These are phyloP conservation scores for Lotmaria passim DNA, from an alignment of 208 protist genomes.

Conservation along the genomic window DNA sequence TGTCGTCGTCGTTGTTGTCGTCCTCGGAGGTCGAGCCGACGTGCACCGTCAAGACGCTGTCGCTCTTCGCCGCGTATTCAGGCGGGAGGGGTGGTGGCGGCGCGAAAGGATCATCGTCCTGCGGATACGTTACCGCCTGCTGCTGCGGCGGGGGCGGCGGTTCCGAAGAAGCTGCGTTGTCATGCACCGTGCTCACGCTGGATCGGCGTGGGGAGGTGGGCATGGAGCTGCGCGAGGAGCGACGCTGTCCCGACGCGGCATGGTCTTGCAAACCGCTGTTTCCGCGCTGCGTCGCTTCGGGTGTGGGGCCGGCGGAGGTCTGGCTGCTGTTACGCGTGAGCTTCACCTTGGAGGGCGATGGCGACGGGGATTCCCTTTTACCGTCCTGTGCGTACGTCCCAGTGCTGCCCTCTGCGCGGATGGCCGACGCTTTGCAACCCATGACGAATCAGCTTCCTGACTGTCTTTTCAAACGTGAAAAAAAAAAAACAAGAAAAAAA, in stretches of 20 bases:
- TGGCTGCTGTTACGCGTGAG: conserved; percentile 6
- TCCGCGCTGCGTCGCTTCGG: conserved; percentile 9
- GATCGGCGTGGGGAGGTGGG: conserved; percentile 12
- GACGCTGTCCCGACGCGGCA: background rate
- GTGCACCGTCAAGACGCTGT: conserved; percentile 4
- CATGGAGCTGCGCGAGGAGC: background rate
- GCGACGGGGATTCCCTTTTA: background rate
- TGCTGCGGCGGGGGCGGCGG: background rate
- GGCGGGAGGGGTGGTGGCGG: conserved; percentile 18
- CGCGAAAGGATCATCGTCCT: conserved; percentile 26
- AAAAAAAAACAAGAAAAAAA: conserved; percentile 12
- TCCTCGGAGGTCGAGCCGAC: background rate
- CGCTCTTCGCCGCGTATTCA: background rate
- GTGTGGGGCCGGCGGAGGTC: background rate
- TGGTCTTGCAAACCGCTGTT: conserved; percentile 2
- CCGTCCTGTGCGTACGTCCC: background rate
- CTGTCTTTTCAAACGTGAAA: background rate
- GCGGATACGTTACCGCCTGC: conserved; percentile 1
- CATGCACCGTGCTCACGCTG: background rate
- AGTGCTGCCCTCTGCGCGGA: background rate
- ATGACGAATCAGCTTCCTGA: conserved; percentile 20
- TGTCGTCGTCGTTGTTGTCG: background rate
- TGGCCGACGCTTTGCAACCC: conserved; percentile 39
- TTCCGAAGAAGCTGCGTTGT: too few species aligned
- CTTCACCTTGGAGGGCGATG: conserved; percentile 8